Conservation (phyloP, 148 eudicot genomes). For the Spergularia bocconei region DNA sequence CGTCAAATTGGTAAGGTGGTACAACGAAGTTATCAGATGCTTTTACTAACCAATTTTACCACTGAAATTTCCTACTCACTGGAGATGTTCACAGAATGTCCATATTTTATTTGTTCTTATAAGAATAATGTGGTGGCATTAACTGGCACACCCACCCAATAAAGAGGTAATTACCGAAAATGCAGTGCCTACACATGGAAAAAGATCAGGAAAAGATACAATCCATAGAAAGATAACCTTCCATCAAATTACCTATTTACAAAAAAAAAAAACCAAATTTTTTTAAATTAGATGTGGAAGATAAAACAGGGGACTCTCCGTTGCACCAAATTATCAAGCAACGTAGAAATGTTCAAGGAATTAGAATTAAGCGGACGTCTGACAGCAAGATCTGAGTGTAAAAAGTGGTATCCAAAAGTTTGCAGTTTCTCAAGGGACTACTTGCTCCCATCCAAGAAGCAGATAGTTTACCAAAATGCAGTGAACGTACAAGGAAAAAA, state of each 20-base stretch:
- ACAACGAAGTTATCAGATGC: too few species aligned
- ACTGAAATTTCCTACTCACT: not conserved
- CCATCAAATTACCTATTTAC: not conserved
- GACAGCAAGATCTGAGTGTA: not conserved
- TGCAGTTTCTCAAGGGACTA: not conserved
- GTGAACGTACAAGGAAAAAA: not conserved
- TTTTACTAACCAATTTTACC: not conserved
- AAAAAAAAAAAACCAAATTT: too few species aligned
- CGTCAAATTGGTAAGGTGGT: not conserved
- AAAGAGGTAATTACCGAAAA: not conserved
- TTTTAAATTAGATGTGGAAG: too few species aligned
- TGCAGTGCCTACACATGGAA: constrained; percentile 1
- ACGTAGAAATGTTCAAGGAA: too few species aligned
- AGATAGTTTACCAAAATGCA: not conserved
- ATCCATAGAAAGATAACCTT: constrained; percentile 2
- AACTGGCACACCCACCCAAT: constrained; percentile 11
- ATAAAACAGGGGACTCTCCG: too few species aligned
- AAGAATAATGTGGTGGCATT: not conserved
- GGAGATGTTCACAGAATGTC: not conserved
- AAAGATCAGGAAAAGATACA: not conserved
- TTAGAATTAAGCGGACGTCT: too few species aligned
- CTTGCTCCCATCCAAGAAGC: constrained; percentile 1
- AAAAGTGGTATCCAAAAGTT: not conserved
- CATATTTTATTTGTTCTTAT: not conserved
- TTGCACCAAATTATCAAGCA: too few species aligned